Base-by-base conservation (phyloP, 768 basidiomycete species). In the Trametes elegans region DNA sequence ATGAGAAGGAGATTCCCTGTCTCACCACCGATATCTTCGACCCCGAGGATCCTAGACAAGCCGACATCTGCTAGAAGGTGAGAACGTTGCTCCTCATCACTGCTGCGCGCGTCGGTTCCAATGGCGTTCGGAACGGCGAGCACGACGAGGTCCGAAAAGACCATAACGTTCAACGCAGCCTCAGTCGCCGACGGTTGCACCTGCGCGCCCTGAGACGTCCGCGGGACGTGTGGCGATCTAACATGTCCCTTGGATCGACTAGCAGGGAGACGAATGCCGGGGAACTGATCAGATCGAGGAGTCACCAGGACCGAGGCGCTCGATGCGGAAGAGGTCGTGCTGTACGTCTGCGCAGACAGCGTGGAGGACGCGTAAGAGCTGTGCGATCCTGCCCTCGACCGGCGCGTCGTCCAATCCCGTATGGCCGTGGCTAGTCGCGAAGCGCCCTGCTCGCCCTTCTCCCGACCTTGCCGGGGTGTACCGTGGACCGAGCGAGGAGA, bases 61-160 rank as follows among this genome's bases (percentile, higher is more conserved):
- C 82, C 82, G n/a, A 75, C 63, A n/a, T 66, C 71, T 0, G 77
- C 66, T 62, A 83, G 49, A 58, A 78, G 63, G 66, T 65, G 64
- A 77, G 83, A 66, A 61, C 70, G 57, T 59, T 71, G 56, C 70
- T 60, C 38, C 24, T 65, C 57, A 57, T 57, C 69, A 66, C 67
- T 48, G 5, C 49, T 48, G 48, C 34, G 66, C 54, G 16, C 53
- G 18, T 39, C 21, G 35, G 6, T 54, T 4, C 18, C 41, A 7
- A n/a, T 8, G 13, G 58, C 1, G 56, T 31, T 57, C n/a, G 73
- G 70, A 21, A 70, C 70, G 16, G 82, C 78, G 26, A 91, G 66
- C n/a, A 92, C 61, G 43, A 89, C 66, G 28, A 92, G 53, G 66
- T 93, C 90, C 16, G 81, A 81, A 69, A 92, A 90, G 13, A 88